Evolutionary conservation across 164 flowering plant species (phyloP).

Genomic region (Warburgia ugandensis): DNA sequence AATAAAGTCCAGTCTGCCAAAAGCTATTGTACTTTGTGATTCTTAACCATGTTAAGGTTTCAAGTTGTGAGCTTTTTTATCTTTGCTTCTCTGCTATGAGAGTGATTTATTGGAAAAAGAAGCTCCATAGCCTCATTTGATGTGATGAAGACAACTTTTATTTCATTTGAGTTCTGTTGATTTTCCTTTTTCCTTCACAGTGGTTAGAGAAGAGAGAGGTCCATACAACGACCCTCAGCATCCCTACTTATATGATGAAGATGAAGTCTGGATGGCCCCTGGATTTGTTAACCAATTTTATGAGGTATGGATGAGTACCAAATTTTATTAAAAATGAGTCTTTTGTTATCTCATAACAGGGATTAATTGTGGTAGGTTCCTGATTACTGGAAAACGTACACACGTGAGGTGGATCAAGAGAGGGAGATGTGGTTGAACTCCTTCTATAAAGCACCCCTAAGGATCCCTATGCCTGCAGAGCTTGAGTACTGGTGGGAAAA

Average conservation of each 20-base stretch:
- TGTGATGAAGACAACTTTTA: neutral
- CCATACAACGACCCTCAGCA: conserved; percentile 94
- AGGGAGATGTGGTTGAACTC: conserved; percentile 96
- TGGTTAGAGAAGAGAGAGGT: conserved; percentile 87
- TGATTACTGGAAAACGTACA: conserved; percentile 83
- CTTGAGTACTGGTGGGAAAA: conserved; percentile 93
- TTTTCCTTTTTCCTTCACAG: conserved; percentile 29
- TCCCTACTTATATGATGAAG: conserved; percentile 90
- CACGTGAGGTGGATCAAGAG: conserved; percentile 76
- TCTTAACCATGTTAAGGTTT: too few species aligned
- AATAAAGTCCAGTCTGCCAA: too few species aligned
- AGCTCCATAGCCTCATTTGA: neutral
- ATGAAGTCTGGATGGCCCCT: conserved; percentile 97
- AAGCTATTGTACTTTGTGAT: too few species aligned
- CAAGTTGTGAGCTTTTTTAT: too few species aligned
- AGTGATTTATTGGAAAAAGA: too few species aligned
- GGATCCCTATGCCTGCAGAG: conserved; percentile 94
- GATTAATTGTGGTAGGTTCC: conserved; percentile 54
- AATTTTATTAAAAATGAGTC: neutral
- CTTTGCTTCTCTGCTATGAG: too few species aligned
- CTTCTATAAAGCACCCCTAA: conserved; percentile 78
- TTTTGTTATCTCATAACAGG: neutral
- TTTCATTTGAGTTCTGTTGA: neutral
- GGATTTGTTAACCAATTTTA: conserved; percentile 92
- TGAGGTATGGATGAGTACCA: conserved; percentile 37